These are phyloP conservation scores for Amanita pallidorosea DNA, from an alignment of 768 basidiomycete species.

Conservation along the genomic window DNA sequence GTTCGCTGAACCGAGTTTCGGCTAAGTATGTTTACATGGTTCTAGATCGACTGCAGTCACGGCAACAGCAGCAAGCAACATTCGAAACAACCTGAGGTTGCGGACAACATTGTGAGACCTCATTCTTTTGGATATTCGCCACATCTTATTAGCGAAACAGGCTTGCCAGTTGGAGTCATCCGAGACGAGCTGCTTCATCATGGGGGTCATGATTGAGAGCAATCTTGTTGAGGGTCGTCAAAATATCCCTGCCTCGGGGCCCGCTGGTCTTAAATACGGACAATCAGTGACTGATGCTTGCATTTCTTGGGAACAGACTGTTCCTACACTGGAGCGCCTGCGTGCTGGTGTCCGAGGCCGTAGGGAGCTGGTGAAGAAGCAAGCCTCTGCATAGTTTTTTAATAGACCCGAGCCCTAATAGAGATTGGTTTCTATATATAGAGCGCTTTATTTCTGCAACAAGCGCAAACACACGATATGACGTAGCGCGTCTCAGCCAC, in stretches of 20 bases:
- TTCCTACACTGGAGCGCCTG: constrained; percentile 72
- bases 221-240: constrained; percentile 85
- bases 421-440: not conserved
- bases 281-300: constrained; percentile 86
- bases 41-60: constrained; percentile 91
- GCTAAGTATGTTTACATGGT: not conserved
- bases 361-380: constrained; percentile 33
- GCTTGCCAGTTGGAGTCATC: constrained; percentile 61
- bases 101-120: constrained; percentile 67
- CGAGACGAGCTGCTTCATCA: constrained; percentile 64
- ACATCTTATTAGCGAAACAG: constrained; percentile 21
- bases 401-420: not conserved
- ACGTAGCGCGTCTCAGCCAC: not conserved
- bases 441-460: not conserved
- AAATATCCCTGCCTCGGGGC: constrained; percentile 67
- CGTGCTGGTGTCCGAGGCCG: constrained; percentile 83
- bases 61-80: constrained; percentile 94
- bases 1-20: constrained; percentile 4
- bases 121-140: not conserved
- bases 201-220: constrained; percentile 95
- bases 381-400: not conserved
- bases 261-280: constrained; percentile 66
- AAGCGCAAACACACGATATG: not conserved
- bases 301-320: constrained; percentile 82
- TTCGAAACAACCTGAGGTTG: constrained; percentile 78